phyloP scores from a whole-genome alignment of 371 early-diverging fungal genomes.

The Rhizomucor pusillus region DNA sequence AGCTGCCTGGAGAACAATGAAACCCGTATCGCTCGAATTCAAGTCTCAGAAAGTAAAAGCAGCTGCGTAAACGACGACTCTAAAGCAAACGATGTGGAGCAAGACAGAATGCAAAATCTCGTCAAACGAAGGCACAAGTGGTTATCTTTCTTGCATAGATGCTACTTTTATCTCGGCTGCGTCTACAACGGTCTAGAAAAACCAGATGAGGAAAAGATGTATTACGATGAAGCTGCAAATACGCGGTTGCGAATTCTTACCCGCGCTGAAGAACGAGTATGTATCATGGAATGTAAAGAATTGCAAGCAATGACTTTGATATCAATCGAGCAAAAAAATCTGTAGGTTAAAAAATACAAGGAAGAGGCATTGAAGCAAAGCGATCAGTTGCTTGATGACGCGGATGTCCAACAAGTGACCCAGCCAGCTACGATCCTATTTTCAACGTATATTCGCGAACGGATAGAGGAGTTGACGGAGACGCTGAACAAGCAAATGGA shows the following conservation, averaged over 20 bases:
- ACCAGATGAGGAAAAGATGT: slow-evolving; percentile 31
- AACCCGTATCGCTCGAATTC: too few species aligned
- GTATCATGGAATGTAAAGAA: too few species aligned
- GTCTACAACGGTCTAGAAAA: slow-evolving; percentile 40
- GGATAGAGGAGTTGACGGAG: not conserved
- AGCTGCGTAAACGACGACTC: not conserved
- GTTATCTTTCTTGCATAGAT: slow-evolving; percentile 57
- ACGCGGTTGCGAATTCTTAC: slow-evolving; percentile 41
- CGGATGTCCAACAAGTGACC: not conserved
- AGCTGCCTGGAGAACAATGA: too few species aligned
- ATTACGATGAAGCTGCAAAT: slow-evolving; percentile 49
- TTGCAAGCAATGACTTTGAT: too few species aligned
- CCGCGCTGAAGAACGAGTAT: slow-evolving; percentile 24
- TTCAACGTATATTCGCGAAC: not conserved
- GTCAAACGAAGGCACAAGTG: slow-evolving; percentile 16
- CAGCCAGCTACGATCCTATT: not conserved
- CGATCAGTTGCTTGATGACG: too few species aligned
- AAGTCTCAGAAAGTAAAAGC: too few species aligned
- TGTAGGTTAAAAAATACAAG: too few species aligned
- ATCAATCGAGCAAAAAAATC: too few species aligned
- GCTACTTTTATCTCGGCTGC: slow-evolving; percentile 61
- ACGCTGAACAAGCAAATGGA: slow-evolving; percentile 20
- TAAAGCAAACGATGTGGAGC: too few species aligned
- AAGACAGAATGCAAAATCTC: not conserved
- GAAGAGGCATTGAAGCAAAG: too few species aligned